These are phyloP conservation scores for Puccinia triticina DNA, from an alignment of 1,284 basidiomycete genomes.

Conservation along the genomic window DNA sequence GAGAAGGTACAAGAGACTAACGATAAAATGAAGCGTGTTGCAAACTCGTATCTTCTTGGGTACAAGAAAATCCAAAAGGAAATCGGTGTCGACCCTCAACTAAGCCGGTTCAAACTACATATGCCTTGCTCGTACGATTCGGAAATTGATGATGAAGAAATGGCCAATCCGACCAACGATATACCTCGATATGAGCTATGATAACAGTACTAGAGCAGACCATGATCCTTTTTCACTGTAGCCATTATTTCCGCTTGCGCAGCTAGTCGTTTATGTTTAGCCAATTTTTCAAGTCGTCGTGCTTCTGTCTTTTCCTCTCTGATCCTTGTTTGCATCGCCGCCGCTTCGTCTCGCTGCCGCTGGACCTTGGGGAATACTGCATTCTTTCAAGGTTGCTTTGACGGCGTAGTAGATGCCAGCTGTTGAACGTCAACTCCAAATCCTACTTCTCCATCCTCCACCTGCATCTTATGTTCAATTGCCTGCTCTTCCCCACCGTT, in stretches of 20 bases:
- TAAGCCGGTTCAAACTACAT: neutral
- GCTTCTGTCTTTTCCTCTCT: too few species aligned
- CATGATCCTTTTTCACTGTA: neutral
- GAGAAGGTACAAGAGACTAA: neutral
- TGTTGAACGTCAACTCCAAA: too few species aligned
- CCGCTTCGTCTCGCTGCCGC: too few species aligned
- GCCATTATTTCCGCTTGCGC: neutral
- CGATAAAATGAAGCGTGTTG: neutral
- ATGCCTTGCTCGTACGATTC: neutral
- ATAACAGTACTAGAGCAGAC: neutral
- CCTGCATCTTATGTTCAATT: too few species aligned
- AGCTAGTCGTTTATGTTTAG: too few species aligned
- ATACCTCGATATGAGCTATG: neutral
- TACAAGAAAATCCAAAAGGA: neutral
- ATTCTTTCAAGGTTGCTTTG: too few species aligned
- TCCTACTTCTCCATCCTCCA: too few species aligned
- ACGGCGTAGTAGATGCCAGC: too few species aligned
- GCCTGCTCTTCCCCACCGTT: too few species aligned
- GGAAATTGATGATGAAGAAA: neutral
- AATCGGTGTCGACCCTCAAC: neutral
- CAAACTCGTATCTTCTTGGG: neutral
- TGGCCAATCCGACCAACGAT: neutral
- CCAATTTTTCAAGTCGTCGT: too few species aligned
- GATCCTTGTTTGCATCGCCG: too few species aligned
- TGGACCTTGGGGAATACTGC: too few species aligned